A percentile compares a stretch with the other conserved stretches of the same genome.
Evolutionary conservation across 148 eudicot genomes (phyloP).

Genomic region (Rhododendron molle): DNA sequence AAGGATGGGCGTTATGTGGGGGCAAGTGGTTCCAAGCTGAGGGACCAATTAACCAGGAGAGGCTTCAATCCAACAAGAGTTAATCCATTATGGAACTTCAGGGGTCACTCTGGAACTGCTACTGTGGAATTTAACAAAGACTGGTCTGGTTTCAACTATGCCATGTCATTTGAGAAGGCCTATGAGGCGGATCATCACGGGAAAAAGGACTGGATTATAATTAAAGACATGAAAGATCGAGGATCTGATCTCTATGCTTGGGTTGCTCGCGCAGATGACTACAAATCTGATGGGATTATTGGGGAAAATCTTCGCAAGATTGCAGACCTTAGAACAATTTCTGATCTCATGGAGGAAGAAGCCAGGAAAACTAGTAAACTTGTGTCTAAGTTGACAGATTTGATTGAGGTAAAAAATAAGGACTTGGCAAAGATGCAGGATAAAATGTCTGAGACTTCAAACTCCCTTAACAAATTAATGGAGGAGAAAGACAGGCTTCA

Average conservation of each 20-base stretch:
- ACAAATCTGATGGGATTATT: slow-evolving; percentile 53
- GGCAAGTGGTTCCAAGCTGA: slow-evolving; percentile 85
- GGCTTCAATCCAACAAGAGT: slow-evolving; percentile 90
- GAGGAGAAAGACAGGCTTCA: slow-evolving; percentile 81
- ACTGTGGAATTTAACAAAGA: slow-evolving; percentile 82
- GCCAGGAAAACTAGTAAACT: slow-evolving; percentile 56
- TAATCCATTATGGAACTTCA: slow-evolving; percentile 73
- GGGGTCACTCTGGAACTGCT: slow-evolving; percentile 86
- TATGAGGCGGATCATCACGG: slow-evolving; percentile 82
- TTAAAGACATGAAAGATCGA: slow-evolving; percentile 23
- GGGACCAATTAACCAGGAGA: slow-evolving; percentile 65
- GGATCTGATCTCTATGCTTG: slow-evolving; percentile 74
- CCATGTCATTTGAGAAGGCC: slow-evolving; percentile 80
- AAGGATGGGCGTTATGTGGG: slow-evolving; percentile 78
- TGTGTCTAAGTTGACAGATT: slow-evolving; percentile 56
- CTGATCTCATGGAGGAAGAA: slow-evolving; percentile 76
- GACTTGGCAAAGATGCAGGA: slow-evolving; percentile 52
- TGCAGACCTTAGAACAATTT: slow-evolving; percentile 72
- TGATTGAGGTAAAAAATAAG: slow-evolving; percentile 63
- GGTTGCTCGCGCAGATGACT: slow-evolving; percentile 99
- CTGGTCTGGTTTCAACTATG: slow-evolving; percentile 80
- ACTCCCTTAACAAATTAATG: slow-evolving; percentile 40
- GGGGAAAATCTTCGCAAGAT: slow-evolving; percentile 83
- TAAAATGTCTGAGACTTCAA: slow-evolving; percentile 51
- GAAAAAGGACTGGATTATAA: slow-evolving; percentile 64